Percentiles rank a stretch among this genome's conserved stretches.
Evolutionary conservation across 1,284 basidiomycete species (phyloP).

Genomic region (Calocybe gambosa): DNA sequence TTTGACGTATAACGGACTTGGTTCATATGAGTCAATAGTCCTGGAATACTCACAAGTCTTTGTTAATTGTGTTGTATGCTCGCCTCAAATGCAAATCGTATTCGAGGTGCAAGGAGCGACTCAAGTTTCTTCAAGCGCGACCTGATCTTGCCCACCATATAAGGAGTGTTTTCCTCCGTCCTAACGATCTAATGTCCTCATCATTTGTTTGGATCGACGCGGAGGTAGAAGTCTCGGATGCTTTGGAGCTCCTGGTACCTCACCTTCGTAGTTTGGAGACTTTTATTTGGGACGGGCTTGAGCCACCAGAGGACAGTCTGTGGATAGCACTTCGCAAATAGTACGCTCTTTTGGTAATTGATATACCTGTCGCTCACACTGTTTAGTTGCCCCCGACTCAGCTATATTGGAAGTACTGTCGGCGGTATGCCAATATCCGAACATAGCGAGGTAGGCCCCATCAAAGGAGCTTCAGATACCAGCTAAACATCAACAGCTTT

Average conservation of each 20-base stretch:
- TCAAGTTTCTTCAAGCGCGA: slow-evolving; percentile 15
- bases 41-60: slow-evolving; percentile 3
- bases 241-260: slow-evolving; percentile 27
- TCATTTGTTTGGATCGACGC: slow-evolving; percentile 19
- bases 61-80: slow-evolving; percentile 13
- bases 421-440: slow-evolving; percentile 36
- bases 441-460: slow-evolving; percentile 36
- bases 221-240: slow-evolving; percentile 22
- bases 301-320: slow-evolving; percentile 42
- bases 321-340: slow-evolving; percentile 40
- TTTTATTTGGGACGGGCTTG: slow-evolving; percentile 50
- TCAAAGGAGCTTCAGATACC: neutral
- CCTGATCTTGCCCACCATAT: slow-evolving; percentile 41
- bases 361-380: slow-evolving; percentile 1
- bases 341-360: slow-evolving; percentile 25
- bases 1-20: neutral
- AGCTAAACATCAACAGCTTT: slow-evolving; percentile 29
- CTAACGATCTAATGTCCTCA: slow-evolving; percentile 24
- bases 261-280: slow-evolving; percentile 36
- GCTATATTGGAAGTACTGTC: slow-evolving; percentile 38
- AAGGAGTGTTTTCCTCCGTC: slow-evolving; percentile 34
- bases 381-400: slow-evolving; percentile 40
- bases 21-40: slow-evolving; percentile 10
- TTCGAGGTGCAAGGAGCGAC: slow-evolving; percentile 14
- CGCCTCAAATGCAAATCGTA: slow-evolving; percentile 13